Evolutionary conservation across 176 grass and related monocot genomes (phyloP), one percentile per base, ranked within the genome.

Genomic region (Aegilops tauschii): DNA sequence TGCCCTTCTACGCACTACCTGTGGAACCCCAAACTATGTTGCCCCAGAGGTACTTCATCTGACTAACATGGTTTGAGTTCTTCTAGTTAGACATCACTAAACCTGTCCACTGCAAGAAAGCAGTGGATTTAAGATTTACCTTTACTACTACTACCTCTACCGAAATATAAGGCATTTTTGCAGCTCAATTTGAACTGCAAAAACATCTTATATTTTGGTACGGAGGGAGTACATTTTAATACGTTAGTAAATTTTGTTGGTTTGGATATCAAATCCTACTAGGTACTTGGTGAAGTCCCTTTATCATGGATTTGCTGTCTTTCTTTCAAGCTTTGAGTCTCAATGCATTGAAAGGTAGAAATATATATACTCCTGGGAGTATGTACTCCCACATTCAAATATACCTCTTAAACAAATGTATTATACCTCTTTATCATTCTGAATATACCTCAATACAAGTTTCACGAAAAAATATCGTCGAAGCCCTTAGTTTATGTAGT

Each of bases 11-110:
- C 92, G 72, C 59, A 96, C 97, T 65, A 98, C 97, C 37, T 98
- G 97, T 94, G 97, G 97, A 84, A 98, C 97, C 21, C 97, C 97
- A 10, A 98, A 98, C 82, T 98, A 98, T 98, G 97, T 98, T 74
- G 97, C 97, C 89, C 94, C 97, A 54, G 97, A 98, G 93, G 97
- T 98, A 88, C 31, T 63, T 58, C 72, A 77, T 70, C 69, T 88
- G 62, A 85, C 84, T 85, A 25, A 83, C 78, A 61, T 42, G 10
- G 34, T 39, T 49, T 84, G 40, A 74, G 21, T 83, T 83, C 28
- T 64, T 54, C 74, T 64, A 29, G 25, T 64, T 74, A 50, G 9
- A 73, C 65, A 44, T 67, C 61, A 78, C 17, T 79, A 90, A 61
- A 83, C 75, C 32, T 83, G 30, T 50, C 34, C 21, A 36, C 12